These are phyloP conservation scores for Chaetomium tenue DNA, from an alignment of 495 filamentous ascomycete species.

Conservation along the genomic window DNA sequence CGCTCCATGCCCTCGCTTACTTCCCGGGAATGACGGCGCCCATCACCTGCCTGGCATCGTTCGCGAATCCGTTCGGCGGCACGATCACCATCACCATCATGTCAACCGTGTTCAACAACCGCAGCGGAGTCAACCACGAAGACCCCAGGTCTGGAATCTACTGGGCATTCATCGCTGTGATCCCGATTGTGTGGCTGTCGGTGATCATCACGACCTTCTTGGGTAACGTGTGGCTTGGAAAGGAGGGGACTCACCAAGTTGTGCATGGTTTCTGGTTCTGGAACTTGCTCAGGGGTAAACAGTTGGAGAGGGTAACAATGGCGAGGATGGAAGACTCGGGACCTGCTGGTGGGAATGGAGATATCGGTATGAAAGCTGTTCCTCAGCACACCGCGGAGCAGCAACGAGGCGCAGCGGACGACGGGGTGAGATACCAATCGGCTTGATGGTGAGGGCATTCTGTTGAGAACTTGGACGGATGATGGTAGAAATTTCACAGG, in stretches of 20 bases:
- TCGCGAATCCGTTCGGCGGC: slow-evolving; percentile 57
- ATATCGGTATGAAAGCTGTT: slow-evolving; percentile 1
- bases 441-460: no score
- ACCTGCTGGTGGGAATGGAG: background rate
- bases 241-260: slow-evolving; percentile 29
- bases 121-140: slow-evolving; percentile 19
- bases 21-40: slow-evolving; percentile 52
- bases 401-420: no score
- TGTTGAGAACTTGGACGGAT: no score
- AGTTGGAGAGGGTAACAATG: slow-evolving; percentile 31
- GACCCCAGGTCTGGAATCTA: slow-evolving; percentile 49
- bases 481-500: no score
- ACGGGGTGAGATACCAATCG: no score
- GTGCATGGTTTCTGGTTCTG: slow-evolving; percentile 28
- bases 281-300: slow-evolving; percentile 26
- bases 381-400: background rate
- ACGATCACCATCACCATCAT: slow-evolving; percentile 58
- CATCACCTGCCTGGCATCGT: slow-evolving; percentile 51
- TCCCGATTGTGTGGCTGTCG: slow-evolving; percentile 51
- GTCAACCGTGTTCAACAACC: slow-evolving; percentile 61
- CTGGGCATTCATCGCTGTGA: slow-evolving; percentile 55
- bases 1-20: slow-evolving; percentile 54
- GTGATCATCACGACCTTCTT: slow-evolving; percentile 46
- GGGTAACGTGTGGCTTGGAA: slow-evolving; percentile 55
- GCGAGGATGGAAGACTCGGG: slow-evolving; percentile 22